Evolutionary conservation across 768 basidiomycete genomes (phyloP).

Genomic region (Tylopilus plumbeoviolaceoides): DNA sequence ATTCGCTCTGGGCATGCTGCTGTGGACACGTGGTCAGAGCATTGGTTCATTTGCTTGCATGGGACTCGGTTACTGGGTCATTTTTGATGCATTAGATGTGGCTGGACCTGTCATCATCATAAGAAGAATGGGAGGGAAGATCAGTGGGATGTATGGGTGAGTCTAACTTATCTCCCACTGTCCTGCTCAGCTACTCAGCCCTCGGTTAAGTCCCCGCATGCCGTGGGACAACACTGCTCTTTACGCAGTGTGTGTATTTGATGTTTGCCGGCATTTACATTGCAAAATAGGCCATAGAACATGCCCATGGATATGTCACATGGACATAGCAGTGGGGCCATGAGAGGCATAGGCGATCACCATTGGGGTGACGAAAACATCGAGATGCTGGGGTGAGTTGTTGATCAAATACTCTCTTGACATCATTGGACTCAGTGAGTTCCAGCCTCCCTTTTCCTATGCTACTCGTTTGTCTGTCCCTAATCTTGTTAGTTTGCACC

Average conservation of each 20-base stretch:
- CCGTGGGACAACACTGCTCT: conserved; percentile 67
- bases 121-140: conserved; percentile 34
- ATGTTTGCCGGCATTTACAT: conserved; percentile 95
- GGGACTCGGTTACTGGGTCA: conserved; percentile 93
- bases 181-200: background rate
- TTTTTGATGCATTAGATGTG: conserved; percentile 90
- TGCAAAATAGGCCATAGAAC: conserved; percentile 95
- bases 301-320: conserved; percentile 57
- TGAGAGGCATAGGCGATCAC: conserved; percentile 40
- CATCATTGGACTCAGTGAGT: background rate
- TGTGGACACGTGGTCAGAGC: conserved; percentile 91
- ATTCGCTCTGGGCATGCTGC: conserved; percentile 61
- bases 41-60: conserved; percentile 84
- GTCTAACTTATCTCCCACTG: conserved; percentile 35
- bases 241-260: conserved; percentile 89
- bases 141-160: conserved; percentile 55
- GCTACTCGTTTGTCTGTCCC: conserved; percentile 48
- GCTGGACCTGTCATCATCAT: conserved; percentile 33
- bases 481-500: conserved; percentile 54
- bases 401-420: background rate
- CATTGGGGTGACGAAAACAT: conserved; percentile 60
- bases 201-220: conserved; percentile 52
- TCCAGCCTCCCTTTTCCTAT: conserved; percentile 65
- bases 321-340: conserved; percentile 61
- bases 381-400: conserved; percentile 38